Evolutionary conservation across 2,329 filamentous ascomycete genomes (phyloP).

Genomic region (Paecilomyces sp.): DNA sequence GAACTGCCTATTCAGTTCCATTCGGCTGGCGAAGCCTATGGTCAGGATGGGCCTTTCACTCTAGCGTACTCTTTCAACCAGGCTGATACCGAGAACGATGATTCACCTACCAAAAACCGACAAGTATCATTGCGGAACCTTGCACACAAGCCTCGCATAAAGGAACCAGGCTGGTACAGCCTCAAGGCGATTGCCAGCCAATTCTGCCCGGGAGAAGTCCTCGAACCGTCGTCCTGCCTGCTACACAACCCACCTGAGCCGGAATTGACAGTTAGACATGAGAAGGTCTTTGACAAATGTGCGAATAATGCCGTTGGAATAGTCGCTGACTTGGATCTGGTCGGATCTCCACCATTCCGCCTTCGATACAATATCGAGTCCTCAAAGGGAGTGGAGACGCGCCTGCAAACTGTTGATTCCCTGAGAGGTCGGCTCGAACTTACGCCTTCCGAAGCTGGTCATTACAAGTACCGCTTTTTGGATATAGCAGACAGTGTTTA

Average conservation of each 20-base stretch:
- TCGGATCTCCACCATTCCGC: constrained; percentile 87
- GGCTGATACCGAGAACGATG: constrained; percentile 63
- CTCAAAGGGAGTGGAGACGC: constrained; percentile 47
- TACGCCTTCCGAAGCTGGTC: constrained; percentile 70
- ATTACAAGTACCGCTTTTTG: constrained; percentile 79
- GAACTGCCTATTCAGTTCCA: constrained; percentile 66
- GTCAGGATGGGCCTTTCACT: constrained; percentile 59
- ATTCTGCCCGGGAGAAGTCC: constrained; percentile 77
- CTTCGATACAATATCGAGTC: constrained; percentile 68
- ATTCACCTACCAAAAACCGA: constrained; percentile 51
- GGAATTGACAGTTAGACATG: constrained; percentile 62
- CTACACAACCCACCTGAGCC: constrained; percentile 88
- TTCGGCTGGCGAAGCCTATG: constrained; percentile 51
- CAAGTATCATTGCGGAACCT: constrained; percentile 51
- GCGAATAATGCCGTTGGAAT: constrained; percentile 89
- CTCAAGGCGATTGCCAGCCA: constrained; percentile 72
- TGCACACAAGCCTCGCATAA: constrained; percentile 60
- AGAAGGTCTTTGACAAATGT: constrained; percentile 90
- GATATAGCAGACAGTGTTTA: constrained; percentile 80
- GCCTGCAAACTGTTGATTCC: constrained; percentile 55
- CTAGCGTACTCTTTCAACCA: constrained; percentile 78
- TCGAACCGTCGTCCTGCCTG: constrained; percentile 90
- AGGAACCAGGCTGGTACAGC: constrained; percentile 77
- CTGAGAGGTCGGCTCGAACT: constrained; percentile 79
- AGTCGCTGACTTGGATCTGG: constrained; percentile 78